These are phyloP conservation scores for Verticillium zaregamsianum DNA, from an alignment of 2,329 filamentous ascomycete species.

Conservation along the genomic window DNA sequence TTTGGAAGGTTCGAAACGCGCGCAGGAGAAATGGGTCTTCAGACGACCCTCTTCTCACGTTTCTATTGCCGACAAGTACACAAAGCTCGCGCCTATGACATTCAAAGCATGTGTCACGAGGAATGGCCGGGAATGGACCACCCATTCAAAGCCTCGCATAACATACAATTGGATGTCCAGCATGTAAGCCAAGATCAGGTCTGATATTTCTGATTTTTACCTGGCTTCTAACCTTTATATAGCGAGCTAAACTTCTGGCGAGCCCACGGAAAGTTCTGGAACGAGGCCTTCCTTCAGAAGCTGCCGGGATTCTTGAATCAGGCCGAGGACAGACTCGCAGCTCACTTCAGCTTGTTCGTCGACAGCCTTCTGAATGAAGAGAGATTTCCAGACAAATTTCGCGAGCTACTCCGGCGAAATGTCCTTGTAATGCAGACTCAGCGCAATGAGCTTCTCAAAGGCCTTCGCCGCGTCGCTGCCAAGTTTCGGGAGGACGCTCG, in stretches of 20 bases:
- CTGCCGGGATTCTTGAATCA: background rate
- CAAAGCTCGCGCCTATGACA: conserved; percentile 4
- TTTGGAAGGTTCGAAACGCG: background rate
- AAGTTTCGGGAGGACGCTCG: background rate
- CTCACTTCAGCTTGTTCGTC: background rate
- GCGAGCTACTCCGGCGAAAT: background rate
- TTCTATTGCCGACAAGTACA: background rate
- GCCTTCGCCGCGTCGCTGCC: background rate
- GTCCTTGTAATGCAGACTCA: background rate
- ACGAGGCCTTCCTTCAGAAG: background rate
- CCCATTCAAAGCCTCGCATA: background rate
- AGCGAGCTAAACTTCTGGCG: background rate
- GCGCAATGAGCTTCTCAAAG: background rate
- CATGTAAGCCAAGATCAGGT: background rate
- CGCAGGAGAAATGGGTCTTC: background rate
- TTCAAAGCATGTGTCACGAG: conserved; percentile 8
- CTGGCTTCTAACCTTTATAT: background rate
- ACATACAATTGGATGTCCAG: conserved; percentile 3
- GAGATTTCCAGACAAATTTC: background rate
- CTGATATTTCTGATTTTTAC: background rate
- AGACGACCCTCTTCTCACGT: background rate
- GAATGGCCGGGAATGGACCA: background rate
- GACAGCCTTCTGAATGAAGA: background rate
- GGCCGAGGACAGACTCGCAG: background rate
- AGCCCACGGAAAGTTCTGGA: background rate